These are phyloP conservation scores for Lentinula raphanica DNA, from an alignment of 768 basidiomycete genomes.

Conservation along the genomic window DNA sequence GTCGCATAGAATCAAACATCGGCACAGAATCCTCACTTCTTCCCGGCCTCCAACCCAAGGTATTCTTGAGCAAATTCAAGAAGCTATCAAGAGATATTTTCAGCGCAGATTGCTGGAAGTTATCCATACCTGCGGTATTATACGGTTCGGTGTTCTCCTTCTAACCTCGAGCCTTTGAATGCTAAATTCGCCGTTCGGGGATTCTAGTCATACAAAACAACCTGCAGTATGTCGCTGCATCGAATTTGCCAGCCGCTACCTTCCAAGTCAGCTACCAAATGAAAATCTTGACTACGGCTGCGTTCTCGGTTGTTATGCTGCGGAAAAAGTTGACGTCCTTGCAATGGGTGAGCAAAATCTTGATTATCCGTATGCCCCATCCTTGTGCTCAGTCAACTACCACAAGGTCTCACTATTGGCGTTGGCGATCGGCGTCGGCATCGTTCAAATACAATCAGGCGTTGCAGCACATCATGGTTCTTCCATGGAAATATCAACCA, in stretches of 20 bases:
- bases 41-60: constrained; percentile 7
- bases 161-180: constrained; percentile 1
- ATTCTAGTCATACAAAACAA: constrained; percentile 83
- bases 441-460: constrained; percentile 77
- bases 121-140: constrained; percentile 93
- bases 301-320: constrained; percentile 78
- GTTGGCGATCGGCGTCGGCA: constrained; percentile 83
- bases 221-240: constrained; percentile 90
- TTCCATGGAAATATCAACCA: constrained; percentile 40
- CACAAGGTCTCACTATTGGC: constrained; percentile 57
- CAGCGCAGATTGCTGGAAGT: constrained; percentile 92
- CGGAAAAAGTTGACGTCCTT: constrained; percentile 64
- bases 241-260: constrained; percentile 90
- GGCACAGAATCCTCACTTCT: constrained; percentile 8
- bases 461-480: constrained; percentile 22
- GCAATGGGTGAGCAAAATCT: constrained; percentile 60
- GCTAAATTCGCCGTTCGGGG: constrained; percentile 7
- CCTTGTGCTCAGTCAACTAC: neutral
- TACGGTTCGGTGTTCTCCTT: constrained; percentile 49
- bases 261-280: constrained; percentile 98
- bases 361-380: too few relatives aligned
- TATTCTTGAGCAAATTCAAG: constrained; percentile 17
- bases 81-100: constrained; percentile 67
- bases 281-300: constrained; percentile 94
- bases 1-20: constrained; percentile 40